Evolutionary conservation across 805 yeast genomes (phyloP), one percentile per base, ranked within the genome.

Genomic region (Naumovozyma castellii): DNA sequence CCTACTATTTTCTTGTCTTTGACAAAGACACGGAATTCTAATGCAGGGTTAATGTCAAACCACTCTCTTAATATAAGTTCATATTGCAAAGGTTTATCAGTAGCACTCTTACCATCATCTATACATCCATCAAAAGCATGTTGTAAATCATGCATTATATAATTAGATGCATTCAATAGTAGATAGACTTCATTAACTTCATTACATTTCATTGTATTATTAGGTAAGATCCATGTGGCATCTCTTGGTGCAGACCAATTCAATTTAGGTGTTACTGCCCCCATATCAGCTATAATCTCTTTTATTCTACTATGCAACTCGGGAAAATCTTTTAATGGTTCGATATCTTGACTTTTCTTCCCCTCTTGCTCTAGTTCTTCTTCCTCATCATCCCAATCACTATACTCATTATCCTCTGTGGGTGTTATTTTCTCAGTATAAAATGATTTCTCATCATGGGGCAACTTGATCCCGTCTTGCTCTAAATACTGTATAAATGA

Each of bases 241-340:
- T 92, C 99, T 54, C 79, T 80, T 1, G 99, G 98, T 1, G 96
- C 83, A 1, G 97, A 86, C 98, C 98, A 92, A 66, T 92, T 92
- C 49, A 90, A 65, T 54, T 92, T 92, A 1, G 97, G 97, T 1
- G 85, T 71, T 2, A 87, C 85, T 1, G 75, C 64, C 0, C 82
- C 81, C 36, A 72, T 64, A 33, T 68, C 65, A 2, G 47, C 43
- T 12, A 92, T 72, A 0, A 68, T 54, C 0, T 49, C 43, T 28
- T 64, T 63, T 14, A 90, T 67, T 33, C 66, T 50, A 0, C 64
- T 49, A 53, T 88, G 94, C 16, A 87, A 64, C 1, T 73, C 79
- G 8, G 67, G 66, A 49, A 87, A 86, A 18, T 64, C 62, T 2
- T 44, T 48, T 1, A 73, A 61, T 1, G 83, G 81, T 44, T 72